Conservation (phyloP, 164 flowering plant species). For the Stephania japonica region DNA sequence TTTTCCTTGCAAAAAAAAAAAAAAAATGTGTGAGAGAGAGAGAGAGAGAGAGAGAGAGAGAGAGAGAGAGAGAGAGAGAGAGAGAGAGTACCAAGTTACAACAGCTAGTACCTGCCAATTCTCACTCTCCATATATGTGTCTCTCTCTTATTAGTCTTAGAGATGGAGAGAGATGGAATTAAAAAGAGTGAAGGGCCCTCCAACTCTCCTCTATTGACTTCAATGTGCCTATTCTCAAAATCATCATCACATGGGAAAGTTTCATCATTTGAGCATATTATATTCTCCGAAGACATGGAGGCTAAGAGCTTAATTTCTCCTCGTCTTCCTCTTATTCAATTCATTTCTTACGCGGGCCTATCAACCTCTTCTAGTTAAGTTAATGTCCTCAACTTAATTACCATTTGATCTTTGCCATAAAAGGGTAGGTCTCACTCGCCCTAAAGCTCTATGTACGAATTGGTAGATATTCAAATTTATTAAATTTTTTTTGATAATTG, state of each 20-base stretch:
- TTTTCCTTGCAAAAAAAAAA: no score
- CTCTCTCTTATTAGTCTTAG: neutral
- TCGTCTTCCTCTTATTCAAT: neutral
- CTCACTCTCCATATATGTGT: neutral
- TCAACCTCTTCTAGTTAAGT: no score
- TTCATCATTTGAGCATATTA: conserved; percentile 22
- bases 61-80: neutral
- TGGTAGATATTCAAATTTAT: no score
- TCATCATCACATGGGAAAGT: conserved; percentile 39
- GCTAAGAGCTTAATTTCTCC: conserved; percentile 1
- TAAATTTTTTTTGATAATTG: no score
- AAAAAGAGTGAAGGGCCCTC: neutral
- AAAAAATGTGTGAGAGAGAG: no score
- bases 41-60: neutral
- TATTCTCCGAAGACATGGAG: conserved; percentile 6
- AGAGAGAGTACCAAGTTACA: neutral
- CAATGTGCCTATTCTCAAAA: conserved; percentile 20
- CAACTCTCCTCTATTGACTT: conserved; percentile 15
- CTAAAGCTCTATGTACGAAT: no score
- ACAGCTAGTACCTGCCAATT: neutral
- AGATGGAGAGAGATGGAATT: no score
- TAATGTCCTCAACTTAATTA: no score
- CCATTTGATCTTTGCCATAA: no score
- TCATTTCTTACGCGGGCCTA: neutral
- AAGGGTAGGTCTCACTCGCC: no score